phyloP scores from a whole-genome alignment of 2,329 filamentous ascomycete species.

The Fusarium sp. region DNA sequence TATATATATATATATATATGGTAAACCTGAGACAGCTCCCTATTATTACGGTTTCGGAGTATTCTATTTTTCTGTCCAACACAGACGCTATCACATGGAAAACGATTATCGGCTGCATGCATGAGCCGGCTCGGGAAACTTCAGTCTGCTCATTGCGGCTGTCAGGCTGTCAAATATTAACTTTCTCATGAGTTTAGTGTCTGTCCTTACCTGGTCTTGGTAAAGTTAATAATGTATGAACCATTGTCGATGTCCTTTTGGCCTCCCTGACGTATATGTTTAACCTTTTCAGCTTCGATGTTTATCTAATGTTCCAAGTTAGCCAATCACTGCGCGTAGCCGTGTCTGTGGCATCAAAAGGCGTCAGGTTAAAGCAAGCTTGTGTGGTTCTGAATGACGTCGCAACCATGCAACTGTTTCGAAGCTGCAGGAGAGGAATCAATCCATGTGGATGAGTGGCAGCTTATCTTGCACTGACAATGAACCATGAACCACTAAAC shows the following conservation, averaged over 20 bases:
- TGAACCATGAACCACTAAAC: slow-evolving; percentile 15
- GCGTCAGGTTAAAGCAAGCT: slow-evolving; percentile 39
- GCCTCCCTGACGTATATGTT: slow-evolving; percentile 35
- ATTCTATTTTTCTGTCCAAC: background rate
- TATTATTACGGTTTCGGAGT: slow-evolving; percentile 1
- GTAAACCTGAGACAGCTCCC: too few species aligned
- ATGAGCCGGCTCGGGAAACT: background rate
- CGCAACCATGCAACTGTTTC: slow-evolving; percentile 35
- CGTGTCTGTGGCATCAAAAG: slow-evolving; percentile 17
- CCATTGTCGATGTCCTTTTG: background rate
- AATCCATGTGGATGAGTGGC: slow-evolving; percentile 13
- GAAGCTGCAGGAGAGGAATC: slow-evolving; percentile 26
- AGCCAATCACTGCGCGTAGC: slow-evolving; percentile 20
- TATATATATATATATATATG: too few species aligned
- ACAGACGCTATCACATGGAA: slow-evolving; percentile 29
- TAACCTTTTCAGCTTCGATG: slow-evolving; percentile 13
- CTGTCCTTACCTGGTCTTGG: slow-evolving; percentile 2
- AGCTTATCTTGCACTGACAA: slow-evolving; percentile 11
- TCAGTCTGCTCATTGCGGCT: slow-evolving; percentile 3
- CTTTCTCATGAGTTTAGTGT: background rate
- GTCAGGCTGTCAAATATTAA: slow-evolving; percentile 9
- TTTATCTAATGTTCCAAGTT: background rate
- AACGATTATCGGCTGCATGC: slow-evolving; percentile 19
- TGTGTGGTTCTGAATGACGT: slow-evolving; percentile 40
- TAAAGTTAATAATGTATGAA: slow-evolving; percentile 7